A percentile compares a stretch with the other conserved stretches of the same genome.
Evolutionary conservation across 2,329 filamentous ascomycete genomes (phyloP).

Genomic region (Talaromyces sp.): DNA sequence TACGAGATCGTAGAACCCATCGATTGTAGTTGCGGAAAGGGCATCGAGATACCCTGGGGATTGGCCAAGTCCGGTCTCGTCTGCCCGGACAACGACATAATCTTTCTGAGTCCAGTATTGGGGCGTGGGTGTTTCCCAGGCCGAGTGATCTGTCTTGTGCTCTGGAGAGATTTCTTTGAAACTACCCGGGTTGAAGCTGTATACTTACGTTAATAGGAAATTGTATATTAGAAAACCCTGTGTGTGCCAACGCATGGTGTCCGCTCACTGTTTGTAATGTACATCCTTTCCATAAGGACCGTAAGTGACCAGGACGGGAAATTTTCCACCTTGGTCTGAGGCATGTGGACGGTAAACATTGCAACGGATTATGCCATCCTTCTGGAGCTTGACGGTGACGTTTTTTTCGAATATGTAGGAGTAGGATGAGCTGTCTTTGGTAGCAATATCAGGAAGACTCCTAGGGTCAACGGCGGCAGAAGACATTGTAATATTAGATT

Average conservation of each 20-base stretch:
- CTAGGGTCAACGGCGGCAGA: too few relatives aligned
- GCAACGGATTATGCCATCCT: not conserved
- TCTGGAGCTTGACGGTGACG: not conserved
- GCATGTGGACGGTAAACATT: not conserved
- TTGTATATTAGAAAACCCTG: not conserved
- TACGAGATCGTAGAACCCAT: slow-evolving; percentile 48
- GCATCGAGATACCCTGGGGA: slow-evolving; percentile 49
- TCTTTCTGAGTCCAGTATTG: slow-evolving; percentile 51
- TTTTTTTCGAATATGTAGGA: slow-evolving; percentile 1
- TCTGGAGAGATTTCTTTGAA: slow-evolving; percentile 50
- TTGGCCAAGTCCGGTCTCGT: slow-evolving; percentile 49
- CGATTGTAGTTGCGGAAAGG: slow-evolving; percentile 48
- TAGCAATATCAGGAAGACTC: too few relatives aligned
- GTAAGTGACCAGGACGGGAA: not conserved
- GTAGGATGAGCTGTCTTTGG: not conserved
- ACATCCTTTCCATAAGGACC: not conserved
- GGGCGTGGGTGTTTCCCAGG: slow-evolving; percentile 57
- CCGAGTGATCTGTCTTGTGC: slow-evolving; percentile 50
- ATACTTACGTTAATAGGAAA: not conserved
- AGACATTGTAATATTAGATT: too few relatives aligned
- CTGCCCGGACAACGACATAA: slow-evolving; percentile 52
- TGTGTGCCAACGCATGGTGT: too few relatives aligned
- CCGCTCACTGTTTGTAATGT: not conserved
- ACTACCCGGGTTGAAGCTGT: slow-evolving; percentile 44
- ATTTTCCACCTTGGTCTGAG: not conserved